A percentile compares a stretch with the other conserved stretches of the same genome.
Evolutionary conservation across 495 filamentous ascomycete genomes (phyloP).

Genomic region (Copromyces sp.): DNA sequence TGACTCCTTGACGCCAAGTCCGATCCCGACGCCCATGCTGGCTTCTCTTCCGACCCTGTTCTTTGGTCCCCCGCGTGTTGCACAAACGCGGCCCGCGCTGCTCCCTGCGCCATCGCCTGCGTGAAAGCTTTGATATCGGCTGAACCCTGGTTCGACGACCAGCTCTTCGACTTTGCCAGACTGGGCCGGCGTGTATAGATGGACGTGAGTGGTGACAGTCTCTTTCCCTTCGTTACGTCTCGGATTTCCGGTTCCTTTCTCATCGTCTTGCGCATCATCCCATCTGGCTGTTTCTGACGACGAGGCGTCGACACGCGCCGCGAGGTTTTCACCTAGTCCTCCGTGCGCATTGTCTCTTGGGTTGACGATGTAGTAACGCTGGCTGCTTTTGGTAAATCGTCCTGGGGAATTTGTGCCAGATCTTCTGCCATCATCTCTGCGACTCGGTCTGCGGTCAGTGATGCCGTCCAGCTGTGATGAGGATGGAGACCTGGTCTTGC

Average conservation of each 20-base stretch:
- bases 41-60: background rate
- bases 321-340: constrained; percentile 1
- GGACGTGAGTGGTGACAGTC: constrained; percentile 12
- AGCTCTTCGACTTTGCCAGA: background rate
- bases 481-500: constrained; percentile 13
- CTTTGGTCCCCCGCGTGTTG: background rate
- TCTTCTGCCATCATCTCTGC: background rate
- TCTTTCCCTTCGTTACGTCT: background rate
- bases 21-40: background rate
- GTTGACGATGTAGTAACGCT: constrained; percentile 19
- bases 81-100: constrained; percentile 17
- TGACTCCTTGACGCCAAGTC: background rate
- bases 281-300: background rate
- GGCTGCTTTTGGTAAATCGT: constrained; percentile 10
- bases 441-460: background rate
- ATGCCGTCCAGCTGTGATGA: constrained; percentile 4
- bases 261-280: constrained; percentile 22
- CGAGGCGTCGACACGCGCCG: background rate
- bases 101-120: constrained; percentile 18
- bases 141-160: constrained; percentile 1
- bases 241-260: background rate
- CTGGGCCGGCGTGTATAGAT: constrained; percentile 12
- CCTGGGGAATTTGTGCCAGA: background rate
- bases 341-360: constrained; percentile 3
- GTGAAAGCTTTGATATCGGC: background rate